Conservation (phyloP, 1,139 yeast genomes). For the Lodderomyces metapsilosis region DNA sequence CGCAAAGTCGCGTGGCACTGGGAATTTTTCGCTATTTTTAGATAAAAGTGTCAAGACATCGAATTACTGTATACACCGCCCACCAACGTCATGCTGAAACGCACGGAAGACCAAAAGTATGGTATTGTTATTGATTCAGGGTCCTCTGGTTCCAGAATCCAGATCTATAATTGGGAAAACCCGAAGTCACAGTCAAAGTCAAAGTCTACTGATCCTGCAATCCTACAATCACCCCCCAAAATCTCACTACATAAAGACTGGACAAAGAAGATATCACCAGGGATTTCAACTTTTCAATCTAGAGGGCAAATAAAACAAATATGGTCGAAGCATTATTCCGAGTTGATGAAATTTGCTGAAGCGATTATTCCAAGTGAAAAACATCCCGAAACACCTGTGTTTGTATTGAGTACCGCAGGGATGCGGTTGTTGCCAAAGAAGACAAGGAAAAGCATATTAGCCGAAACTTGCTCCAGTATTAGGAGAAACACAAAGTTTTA, state of each 20-base stretch:
- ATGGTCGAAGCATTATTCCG: constrained; percentile 60
- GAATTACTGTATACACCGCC: too few species aligned
- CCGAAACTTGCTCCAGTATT: constrained; percentile 51
- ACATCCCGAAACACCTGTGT: constrained; percentile 62
- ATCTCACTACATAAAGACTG: constrained; percentile 59
- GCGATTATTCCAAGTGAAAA: constrained; percentile 54
- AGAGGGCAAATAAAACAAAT: constrained; percentile 40
- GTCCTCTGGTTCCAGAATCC: constrained; percentile 75
- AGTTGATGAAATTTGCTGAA: constrained; percentile 57
- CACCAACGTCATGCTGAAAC: not conserved
- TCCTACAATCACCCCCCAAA: constrained; percentile 56
- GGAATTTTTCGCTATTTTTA: too few species aligned
- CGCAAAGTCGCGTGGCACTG: too few species aligned
- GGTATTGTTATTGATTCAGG: constrained; percentile 83
- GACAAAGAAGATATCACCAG: constrained; percentile 66
- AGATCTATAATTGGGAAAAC: constrained; percentile 67
- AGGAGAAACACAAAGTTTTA: constrained; percentile 48
- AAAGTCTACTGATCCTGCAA: constrained; percentile 20
- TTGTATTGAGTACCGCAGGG: constrained; percentile 79
- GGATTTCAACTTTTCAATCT: constrained; percentile 55
- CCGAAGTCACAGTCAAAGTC: constrained; percentile 27
- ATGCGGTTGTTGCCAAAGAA: constrained; percentile 61
- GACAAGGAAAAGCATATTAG: constrained; percentile 45
- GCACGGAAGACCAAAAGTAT: constrained; percentile 30
- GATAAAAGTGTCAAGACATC: too few species aligned